Conservation (phyloP, 1,139 yeast genomes). For the Kazachstania sp. region DNA sequence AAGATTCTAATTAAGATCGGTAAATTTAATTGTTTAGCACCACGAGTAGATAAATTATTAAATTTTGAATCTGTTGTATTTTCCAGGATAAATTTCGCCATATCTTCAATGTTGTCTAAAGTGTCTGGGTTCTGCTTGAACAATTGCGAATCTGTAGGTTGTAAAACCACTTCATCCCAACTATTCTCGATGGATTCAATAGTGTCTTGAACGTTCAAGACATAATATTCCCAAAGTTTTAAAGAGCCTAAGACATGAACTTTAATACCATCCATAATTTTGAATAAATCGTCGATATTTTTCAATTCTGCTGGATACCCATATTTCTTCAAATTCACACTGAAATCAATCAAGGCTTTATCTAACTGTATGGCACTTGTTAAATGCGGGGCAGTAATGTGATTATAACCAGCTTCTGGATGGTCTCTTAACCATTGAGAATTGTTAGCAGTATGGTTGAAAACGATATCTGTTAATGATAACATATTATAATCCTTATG, state of each 20-base stretch:
- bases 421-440: slow-evolving; percentile 76
- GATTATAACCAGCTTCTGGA: slow-evolving; percentile 87
- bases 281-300: slow-evolving; percentile 45
- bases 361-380: slow-evolving; percentile 80
- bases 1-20: slow-evolving; percentile 42
- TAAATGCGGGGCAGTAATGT: slow-evolving; percentile 82
- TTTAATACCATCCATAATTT: slow-evolving; percentile 57
- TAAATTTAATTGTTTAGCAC: slow-evolving; percentile 47
- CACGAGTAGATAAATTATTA: slow-evolving; percentile 40
- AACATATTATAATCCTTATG: slow-evolving; percentile 53
- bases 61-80: slow-evolving; percentile 36
- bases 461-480: slow-evolving; percentile 83
- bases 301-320: slow-evolving; percentile 54
- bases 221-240: slow-evolving; percentile 83
- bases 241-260: slow-evolving; percentile 57
- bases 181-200: slow-evolving; percentile 23
- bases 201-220: slow-evolving; percentile 44
- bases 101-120: slow-evolving; percentile 30
- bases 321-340: slow-evolving; percentile 42
- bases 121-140: background rate
- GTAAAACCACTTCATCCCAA: slow-evolving; percentile 16
- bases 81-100: slow-evolving; percentile 46
- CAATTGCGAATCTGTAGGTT: slow-evolving; percentile 4
- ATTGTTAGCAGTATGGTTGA: slow-evolving; percentile 91
- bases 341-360: slow-evolving; percentile 53